phyloP scores from a whole-genome alignment of 1,284 basidiomycete genomes.

The Sanghuangporus weigelae region DNA sequence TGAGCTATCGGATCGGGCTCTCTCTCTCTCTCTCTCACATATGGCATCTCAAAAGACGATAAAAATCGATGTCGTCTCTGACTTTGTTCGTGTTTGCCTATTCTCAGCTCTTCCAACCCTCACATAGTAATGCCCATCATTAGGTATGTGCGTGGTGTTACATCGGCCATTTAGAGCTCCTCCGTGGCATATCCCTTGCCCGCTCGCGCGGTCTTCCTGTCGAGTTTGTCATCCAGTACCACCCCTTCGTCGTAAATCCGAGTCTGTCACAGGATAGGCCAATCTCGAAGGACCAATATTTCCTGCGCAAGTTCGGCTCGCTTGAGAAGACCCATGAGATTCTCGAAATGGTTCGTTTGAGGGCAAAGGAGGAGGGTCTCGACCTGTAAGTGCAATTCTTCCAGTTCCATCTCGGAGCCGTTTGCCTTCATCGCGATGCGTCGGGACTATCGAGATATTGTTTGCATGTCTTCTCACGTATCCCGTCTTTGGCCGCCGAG shows the following conservation, averaged over 20 bases:
- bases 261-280: slow-evolving; percentile 40
- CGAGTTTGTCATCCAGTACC: slow-evolving; percentile 66
- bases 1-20: background rate
- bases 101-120: background rate
- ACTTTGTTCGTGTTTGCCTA: background rate
- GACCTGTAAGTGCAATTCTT: slow-evolving; percentile 47
- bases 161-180: slow-evolving; percentile 67
- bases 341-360: slow-evolving; percentile 40
- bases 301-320: slow-evolving; percentile 48
- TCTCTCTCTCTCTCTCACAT: background rate
- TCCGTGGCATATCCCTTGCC: slow-evolving; percentile 49
- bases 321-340: slow-evolving; percentile 41
- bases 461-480: background rate
- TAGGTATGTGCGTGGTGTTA: slow-evolving; percentile 73
- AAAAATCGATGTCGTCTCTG: slow-evolving; percentile 2
- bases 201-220: slow-evolving; percentile 58
- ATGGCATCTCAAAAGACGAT: background rate
- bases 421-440: background rate
- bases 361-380: slow-evolving; percentile 57
- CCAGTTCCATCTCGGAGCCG: background rate
- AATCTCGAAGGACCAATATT: slow-evolving; percentile 45
- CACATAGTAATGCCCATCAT: background rate
- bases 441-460: background rate
- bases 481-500: background rate
- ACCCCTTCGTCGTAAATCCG: slow-evolving; percentile 65